Evolutionary conservation across 192 early-diverging fungal species (phyloP), one percentile per base, ranked within the genome.

Genomic region (Coemansia sp.): DNA sequence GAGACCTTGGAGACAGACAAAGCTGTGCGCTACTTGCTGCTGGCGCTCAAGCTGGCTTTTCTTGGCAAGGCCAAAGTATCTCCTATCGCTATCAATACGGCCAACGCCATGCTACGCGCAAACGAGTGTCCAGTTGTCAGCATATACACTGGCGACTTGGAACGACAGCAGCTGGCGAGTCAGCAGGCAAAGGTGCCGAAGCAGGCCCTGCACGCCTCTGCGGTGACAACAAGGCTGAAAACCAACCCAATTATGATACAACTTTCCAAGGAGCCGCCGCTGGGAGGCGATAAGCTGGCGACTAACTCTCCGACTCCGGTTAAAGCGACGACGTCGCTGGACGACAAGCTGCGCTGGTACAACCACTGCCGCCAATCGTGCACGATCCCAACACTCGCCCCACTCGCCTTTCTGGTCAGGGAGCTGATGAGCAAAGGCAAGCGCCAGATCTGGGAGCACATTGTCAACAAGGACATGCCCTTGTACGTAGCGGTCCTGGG

Each of bases 391-490:
- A 20, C 10, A 4, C 33, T 68, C 16, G 26, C 21, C 2, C 43
- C 45, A 8, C 59, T 80, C 25, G 41, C 36, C 0, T 25, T 34
- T 34, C 28, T 75, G 31, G 53, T 80, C 13, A 12, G 20, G 18
- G 69, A 66, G 33, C 61, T 65, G 9, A 62, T 72, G 8, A 31
- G n/a, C 9, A 53, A 38, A 13, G 56, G 34, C 13, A 64, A 65
- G 20, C 66, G 66, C 14, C 12, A 21, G 9, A 8, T 66, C 33
- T 80, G 72, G 72, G 64, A 72, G 34, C 56, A 69, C 0, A 48
- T 80, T 3, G 60, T 75, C 14, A 62, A 61, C 10, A 64, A 72
- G 20, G 72, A 80, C 31, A 36, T 69, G 62, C 72, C 73, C 1
- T 56, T 56, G 60, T 70, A 75, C 52, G 2, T 80, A 33, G 59